Evolutionary conservation across 2,329 filamentous ascomycete species (phyloP).

Genomic region (Colletotrichum sp.): DNA sequence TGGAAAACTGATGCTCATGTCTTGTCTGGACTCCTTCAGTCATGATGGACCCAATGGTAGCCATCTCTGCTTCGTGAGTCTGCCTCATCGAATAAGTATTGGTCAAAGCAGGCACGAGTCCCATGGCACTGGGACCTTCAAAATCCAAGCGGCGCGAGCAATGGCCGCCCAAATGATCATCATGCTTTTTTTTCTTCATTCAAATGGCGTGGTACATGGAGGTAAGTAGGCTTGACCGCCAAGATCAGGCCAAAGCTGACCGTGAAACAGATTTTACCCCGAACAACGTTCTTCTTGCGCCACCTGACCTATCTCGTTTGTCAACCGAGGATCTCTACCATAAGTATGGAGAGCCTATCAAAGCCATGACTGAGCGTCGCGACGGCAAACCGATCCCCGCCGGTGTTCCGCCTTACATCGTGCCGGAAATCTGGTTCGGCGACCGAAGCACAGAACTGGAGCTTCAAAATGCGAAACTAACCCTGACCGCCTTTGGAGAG

Average conservation of each 20-base stretch:
- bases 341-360: background rate
- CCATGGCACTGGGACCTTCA: rapidly evolving
- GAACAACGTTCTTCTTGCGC: background rate
- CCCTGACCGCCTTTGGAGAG: background rate
- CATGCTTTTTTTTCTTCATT: rapidly evolving
- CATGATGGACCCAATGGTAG: background rate
- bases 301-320: rapidly evolving
- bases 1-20: rapidly evolving
- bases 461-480: background rate
- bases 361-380: rapidly evolving
- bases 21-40: background rate
- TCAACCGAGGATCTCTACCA: background rate
- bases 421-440: background rate
- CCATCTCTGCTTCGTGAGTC: background rate
- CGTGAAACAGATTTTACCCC: background rate
- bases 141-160: background rate
- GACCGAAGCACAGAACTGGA: background rate
- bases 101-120: background rate
- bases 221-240: background rate
- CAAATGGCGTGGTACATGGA: background rate
- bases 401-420: background rate
- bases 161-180: background rate
- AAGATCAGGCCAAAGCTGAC: background rate
- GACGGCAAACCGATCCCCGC: background rate
- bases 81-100: background rate